Conservation (phyloP, 805 yeast genomes). For the Candida ficus region DNA sequence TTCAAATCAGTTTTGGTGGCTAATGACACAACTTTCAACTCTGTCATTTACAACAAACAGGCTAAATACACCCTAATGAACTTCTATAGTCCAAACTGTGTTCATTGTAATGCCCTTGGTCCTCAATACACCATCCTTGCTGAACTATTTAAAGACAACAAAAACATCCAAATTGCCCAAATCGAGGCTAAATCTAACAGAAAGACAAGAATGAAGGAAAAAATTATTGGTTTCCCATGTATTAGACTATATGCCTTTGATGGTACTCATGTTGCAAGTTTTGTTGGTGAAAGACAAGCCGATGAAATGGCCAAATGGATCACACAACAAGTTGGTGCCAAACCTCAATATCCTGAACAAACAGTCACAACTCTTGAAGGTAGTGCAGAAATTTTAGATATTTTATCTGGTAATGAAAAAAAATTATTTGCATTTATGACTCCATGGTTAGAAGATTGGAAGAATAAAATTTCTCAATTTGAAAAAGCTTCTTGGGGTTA, state of each 20-base stretch:
- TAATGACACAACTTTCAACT: slow-evolving; percentile 18
- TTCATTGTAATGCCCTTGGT: slow-evolving; percentile 39
- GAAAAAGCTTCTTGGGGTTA: slow-evolving; percentile 25
- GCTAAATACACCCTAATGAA: slow-evolving; percentile 22
- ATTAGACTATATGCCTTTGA: slow-evolving; percentile 39
- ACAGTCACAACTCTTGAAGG: slow-evolving; percentile 12
- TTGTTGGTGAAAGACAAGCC: slow-evolving; percentile 30
- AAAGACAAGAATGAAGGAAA: slow-evolving; percentile 34
- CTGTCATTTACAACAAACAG: slow-evolving; percentile 14
- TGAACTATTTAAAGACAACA: slow-evolving; percentile 33
- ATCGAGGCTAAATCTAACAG: slow-evolving; percentile 30
- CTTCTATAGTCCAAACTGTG: slow-evolving; percentile 41
- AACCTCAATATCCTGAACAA: slow-evolving; percentile 28
- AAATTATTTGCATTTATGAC: slow-evolving; percentile 29
- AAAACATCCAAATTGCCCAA: slow-evolving; percentile 31
- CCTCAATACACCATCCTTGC: slow-evolving; percentile 42
- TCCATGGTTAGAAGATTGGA: slow-evolving; percentile 33
- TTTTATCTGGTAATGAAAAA: slow-evolving; percentile 6
- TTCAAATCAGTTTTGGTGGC: slow-evolving; percentile 20
- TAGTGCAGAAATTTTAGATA: slow-evolving; percentile 12
- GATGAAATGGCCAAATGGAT: slow-evolving; percentile 29
- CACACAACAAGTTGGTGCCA: slow-evolving; percentile 28
- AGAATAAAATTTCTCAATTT: slow-evolving; percentile 27
- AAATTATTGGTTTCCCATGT: slow-evolving; percentile 43
- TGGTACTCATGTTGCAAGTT: slow-evolving; percentile 36